Evolutionary conservation across 2,329 filamentous ascomycete species (phyloP), one percentile per base, ranked within the genome.

Genomic region (Aspergillus cejpii): DNA sequence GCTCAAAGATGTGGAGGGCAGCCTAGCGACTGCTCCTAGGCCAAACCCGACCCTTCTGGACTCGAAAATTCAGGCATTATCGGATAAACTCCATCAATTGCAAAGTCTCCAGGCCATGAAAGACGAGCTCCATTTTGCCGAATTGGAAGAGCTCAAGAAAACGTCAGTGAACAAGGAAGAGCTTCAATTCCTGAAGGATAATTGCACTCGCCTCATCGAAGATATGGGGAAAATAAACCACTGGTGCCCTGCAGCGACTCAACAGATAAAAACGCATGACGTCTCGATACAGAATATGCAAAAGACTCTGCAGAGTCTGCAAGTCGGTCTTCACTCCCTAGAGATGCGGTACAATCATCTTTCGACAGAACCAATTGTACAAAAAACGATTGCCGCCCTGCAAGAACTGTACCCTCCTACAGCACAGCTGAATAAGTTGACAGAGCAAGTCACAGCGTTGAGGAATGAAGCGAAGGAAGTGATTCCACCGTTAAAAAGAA

Each of bases 311-410:
- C 48, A 55, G 3, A 53, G 46, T 12, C n/a, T 64, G 3, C 47
- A 39, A 5, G 50, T 51, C 15, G 56, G 53, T n/a, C 27, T 67
- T 17, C 56, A 59, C 23, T 69, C 65, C 1, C 51, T 81, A 6
- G 70, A 76, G 53, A 44, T 48, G 0, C 76, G 75, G 48, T 78
- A 71, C 47, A 72, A 71, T 44, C 77, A 75, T 50, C 58, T 81
- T 6, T 58, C 58, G 14, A 69, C 68, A 0, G 63, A 64, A 8
- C 52, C 60, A 2, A 40, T 73, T 14, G 61, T 63, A 1, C 58
- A 56, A n/a, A 52, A 59, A 11, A 67, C 69, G 53, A 40, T 65
- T 17, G 50, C 43, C 15, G 56, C 57, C 2, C 61, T 70, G 50
- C 59, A 61, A 26, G 59, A 66, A 40, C 59, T 65, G 55, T 67